Evolutionary conservation across 306 rosid genomes (phyloP).

Genomic region (Vigna reflexopilosa): DNA sequence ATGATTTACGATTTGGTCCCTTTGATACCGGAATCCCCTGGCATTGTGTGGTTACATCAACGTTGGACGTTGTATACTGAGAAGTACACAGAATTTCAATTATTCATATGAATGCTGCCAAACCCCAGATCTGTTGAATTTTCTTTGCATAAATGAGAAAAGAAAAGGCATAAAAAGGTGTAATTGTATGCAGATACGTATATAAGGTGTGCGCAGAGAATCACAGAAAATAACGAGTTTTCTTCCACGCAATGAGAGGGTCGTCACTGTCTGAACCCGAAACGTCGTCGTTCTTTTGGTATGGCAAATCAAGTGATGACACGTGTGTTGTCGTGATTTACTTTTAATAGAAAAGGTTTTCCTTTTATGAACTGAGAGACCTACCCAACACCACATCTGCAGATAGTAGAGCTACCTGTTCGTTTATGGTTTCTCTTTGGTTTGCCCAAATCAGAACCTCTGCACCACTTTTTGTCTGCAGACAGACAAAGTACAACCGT

Average conservation of each 20-base stretch:
- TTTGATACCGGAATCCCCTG: not conserved
- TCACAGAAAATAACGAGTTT: constrained; percentile 17
- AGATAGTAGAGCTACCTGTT: not conserved
- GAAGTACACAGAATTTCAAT: constrained; percentile 12
- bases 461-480: no score
- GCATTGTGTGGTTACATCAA: constrained; percentile 30
- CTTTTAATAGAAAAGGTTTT: not conserved
- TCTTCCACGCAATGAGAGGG: constrained; percentile 33
- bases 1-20: constrained; percentile 4
- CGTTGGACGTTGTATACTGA: not conserved
- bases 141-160: not conserved
- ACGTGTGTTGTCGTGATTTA: constrained; percentile 1
- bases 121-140: not conserved
- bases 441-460: not conserved
- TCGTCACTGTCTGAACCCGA: not conserved
- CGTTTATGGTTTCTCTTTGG: not conserved
- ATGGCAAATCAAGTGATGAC: not conserved
- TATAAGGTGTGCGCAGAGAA: constrained; percentile 1
- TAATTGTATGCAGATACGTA: constrained; percentile 8
- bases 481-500: no score
- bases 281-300: not conserved
- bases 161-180: constrained; percentile 9
- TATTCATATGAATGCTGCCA: constrained; percentile 8
- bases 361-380: not conserved
- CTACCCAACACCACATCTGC: not conserved